Percentiles rank a stretch among this genome's conserved stretches.
phyloP scores from a whole-genome alignment of 352 stramenopile genomes.

The Phytophthora capsici region DNA sequence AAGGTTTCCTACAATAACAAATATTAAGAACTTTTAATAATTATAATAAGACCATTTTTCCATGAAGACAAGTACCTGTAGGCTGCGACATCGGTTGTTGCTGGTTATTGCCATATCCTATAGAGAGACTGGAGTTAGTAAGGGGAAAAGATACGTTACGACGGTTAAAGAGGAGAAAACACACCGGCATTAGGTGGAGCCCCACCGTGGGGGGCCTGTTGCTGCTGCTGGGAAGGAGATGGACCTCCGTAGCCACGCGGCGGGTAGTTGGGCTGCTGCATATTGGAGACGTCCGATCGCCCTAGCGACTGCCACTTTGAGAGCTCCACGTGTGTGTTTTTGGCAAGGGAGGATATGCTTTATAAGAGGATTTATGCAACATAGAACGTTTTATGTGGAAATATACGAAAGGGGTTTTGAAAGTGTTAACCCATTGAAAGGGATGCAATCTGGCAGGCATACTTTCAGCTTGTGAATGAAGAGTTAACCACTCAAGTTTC shows the following conservation, averaged over 20 bases:
- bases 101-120: conserved; percentile 33
- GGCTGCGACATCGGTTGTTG: conserved; percentile 46
- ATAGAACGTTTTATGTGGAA: no score
- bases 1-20: conserved; percentile 22
- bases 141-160: not conserved
- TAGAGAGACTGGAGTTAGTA: not conserved
- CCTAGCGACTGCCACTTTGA: conserved; percentile 14
- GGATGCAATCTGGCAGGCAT: no score
- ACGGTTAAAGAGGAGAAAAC: not conserved
- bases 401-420: no score
- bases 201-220: conserved; percentile 38
- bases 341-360: no score
- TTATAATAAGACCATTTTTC: no score
- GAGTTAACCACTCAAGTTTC: no score
- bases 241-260: conserved; percentile 41
- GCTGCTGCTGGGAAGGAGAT: conserved; percentile 33
- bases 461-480: no score
- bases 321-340: conserved; percentile 33
- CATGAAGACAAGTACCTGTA: no score
- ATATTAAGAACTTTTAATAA: not conserved
- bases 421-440: no score
- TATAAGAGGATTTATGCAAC: no score
- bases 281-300: conserved; percentile 8
- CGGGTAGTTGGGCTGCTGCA: conserved; percentile 56
- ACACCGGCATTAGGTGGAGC: conserved; percentile 14